phyloP scores from a whole-genome alignment of 2,329 filamentous ascomycete genomes.

The Neophaeococcomyces aloes region DNA sequence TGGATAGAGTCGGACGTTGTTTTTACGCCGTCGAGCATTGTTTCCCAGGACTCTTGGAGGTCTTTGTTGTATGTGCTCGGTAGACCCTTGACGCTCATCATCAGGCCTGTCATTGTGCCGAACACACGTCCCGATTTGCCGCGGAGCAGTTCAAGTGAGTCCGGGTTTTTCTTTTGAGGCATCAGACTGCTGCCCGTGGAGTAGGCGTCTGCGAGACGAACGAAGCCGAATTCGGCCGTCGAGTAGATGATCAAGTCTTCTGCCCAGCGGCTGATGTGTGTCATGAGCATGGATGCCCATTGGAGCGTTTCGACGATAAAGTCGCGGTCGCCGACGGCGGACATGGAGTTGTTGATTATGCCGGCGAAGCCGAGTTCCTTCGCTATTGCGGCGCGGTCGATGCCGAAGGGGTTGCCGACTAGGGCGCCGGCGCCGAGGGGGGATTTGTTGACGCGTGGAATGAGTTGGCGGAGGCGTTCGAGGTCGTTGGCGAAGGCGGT shows the following conservation, averaged over 20 bases:
- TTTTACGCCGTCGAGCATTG: constrained; percentile 75
- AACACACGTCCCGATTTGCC: constrained; percentile 68
- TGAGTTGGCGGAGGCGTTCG: constrained; percentile 63
- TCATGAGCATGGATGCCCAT: constrained; percentile 68
- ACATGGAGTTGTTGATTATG: constrained; percentile 62
- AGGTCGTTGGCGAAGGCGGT: constrained; percentile 63
- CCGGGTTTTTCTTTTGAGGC: constrained; percentile 77
- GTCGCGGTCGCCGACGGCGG: constrained; percentile 64
- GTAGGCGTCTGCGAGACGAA: constrained; percentile 67
- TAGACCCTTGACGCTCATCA: constrained; percentile 64
- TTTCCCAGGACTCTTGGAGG: constrained; percentile 76
- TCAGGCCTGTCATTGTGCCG: constrained; percentile 70
- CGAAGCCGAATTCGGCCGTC: constrained; percentile 64
- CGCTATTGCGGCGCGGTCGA: constrained; percentile 69
- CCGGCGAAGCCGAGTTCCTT: constrained; percentile 70
- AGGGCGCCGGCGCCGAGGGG: constrained; percentile 68
- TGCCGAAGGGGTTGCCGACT: constrained; percentile 70
- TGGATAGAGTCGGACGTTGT: constrained; percentile 65
- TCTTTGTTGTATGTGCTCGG: constrained; percentile 86
- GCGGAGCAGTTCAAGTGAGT: constrained; percentile 63
- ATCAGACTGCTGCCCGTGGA: constrained; percentile 66
- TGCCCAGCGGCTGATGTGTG: constrained; percentile 67
- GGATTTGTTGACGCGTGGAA: constrained; percentile 58
- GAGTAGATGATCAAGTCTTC: constrained; percentile 82
- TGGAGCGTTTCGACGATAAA: constrained; percentile 74